Evolutionary conservation across 2,329 filamentous ascomycete genomes (phyloP), one percentile per base, ranked within the genome.

Genomic region (Ambrosiella beaveri): DNA sequence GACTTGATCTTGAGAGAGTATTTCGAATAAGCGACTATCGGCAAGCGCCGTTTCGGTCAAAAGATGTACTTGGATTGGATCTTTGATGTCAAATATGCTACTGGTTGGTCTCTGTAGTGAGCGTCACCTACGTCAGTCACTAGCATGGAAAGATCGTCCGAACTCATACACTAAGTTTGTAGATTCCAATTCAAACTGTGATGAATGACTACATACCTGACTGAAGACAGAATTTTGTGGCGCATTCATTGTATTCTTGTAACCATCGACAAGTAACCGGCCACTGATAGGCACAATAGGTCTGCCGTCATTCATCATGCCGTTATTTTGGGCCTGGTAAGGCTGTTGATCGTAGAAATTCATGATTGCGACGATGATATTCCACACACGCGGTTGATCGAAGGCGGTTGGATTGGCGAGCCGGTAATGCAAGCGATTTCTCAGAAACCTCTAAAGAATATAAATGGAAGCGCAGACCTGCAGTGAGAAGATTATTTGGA

Each of bases 11-110:
- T 91, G 86, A 0, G 90, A 88, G 61, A 98, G 69, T 27, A 98
- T 83, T 66, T 91, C 84, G 68, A 84, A 98, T 64, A 82, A 74
- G 66, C 83, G 85, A 72, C 89, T 94, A 71, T 98, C 93, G 61
- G 84, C 80, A 61, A 98, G 80, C 17, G 93, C 93, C 17, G 88
- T 97, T 73, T 97, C 91, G 62, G 93, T 90, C 60, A 98, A 78
- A 52, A 98, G 74, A 68, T 97, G 94, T 68, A 95, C 83, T 64
- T 89, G 85, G 50, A 98, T 86, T 61, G 76, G 79, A 68, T 87
- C 86, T 62, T 80, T 79, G 57, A 84, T 73, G 64, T 85, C 79
- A 9, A 78, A 72, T 3, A 70, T 71, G 17, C 79, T 80, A 64
- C 75, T 82, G 62, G 78, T 77, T 9, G 74, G 73, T 56, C 74